These are phyloP conservation scores for Powellomyces hirtus DNA, from an alignment of 192 early-diverging fungal genomes.

Conservation along the genomic window DNA sequence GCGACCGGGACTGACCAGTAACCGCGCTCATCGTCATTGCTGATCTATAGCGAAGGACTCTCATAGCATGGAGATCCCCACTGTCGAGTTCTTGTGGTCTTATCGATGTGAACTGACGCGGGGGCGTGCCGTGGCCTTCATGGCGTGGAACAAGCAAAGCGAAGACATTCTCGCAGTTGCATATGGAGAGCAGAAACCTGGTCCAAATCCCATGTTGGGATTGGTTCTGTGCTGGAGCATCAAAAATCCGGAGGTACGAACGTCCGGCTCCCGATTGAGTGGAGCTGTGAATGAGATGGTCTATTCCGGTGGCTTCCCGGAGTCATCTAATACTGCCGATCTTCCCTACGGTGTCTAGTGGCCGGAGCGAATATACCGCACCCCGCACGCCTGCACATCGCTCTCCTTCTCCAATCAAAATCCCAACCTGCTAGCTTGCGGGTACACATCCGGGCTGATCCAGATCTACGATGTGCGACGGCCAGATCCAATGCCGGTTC, in stretches of 20 bases:
- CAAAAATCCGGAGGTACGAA: conserved; percentile 57
- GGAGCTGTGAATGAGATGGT: not conserved
- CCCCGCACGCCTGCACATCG: conserved; percentile 47
- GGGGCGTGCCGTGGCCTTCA: conserved; percentile 45
- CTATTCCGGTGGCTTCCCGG: not conserved
- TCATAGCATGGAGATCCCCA: conserved; percentile 36
- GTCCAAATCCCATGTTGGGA: conserved; percentile 32
- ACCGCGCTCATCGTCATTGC: not conserved
- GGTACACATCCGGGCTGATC: conserved; percentile 51
- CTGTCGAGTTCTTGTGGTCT: conserved; percentile 50
- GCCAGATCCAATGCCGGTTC: not conserved
- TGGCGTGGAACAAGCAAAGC: conserved; percentile 60
- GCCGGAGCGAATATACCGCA: conserved; percentile 53
- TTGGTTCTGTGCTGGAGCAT: conserved; percentile 55
- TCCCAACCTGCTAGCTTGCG: conserved; percentile 54
- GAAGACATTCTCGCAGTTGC: conserved; percentile 62
- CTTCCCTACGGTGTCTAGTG: conserved; percentile 34
- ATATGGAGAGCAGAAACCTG: conserved; percentile 47
- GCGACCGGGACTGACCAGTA: too few species aligned
- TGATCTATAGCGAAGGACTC: not conserved
- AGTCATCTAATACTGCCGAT: not conserved
- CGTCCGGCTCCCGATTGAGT: not conserved
- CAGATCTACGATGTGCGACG: conserved; percentile 55
- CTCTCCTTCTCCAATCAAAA: conserved; percentile 53
- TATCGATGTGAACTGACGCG: conserved; percentile 57